These are phyloP conservation scores for Lactarius deliciosus DNA, from an alignment of 768 basidiomycete species.

Conservation along the genomic window DNA sequence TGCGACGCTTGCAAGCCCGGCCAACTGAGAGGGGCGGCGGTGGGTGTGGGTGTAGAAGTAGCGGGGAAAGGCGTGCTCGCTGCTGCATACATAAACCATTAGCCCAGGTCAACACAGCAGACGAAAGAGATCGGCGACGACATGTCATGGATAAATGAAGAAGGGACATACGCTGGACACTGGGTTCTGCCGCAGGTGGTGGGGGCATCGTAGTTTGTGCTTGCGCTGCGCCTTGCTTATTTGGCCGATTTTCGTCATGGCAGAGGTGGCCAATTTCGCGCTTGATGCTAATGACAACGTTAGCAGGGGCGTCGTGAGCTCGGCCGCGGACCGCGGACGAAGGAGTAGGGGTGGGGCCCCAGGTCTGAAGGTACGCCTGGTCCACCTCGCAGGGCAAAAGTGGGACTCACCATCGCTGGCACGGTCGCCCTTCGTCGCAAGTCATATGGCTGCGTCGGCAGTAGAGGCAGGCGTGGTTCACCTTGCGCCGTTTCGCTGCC, in stretches of 20 bases:
- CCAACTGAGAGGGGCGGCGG: slow-evolving; percentile 46
- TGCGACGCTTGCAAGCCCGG: slow-evolving; percentile 47
- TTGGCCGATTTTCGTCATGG: slow-evolving; percentile 74
- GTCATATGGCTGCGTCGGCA: slow-evolving; percentile 93
- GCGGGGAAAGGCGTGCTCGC: slow-evolving; percentile 3
- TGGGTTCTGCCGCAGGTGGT: not conserved
- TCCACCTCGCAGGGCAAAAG: not conserved
- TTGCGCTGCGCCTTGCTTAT: slow-evolving; percentile 39
- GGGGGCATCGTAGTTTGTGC: slow-evolving; percentile 36
- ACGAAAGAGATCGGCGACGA: not conserved
- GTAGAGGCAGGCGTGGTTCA: slow-evolving; percentile 92
- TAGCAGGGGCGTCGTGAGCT: slow-evolving; percentile 6
- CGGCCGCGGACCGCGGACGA: slow-evolving; percentile 7
- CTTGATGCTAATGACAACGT: slow-evolving; percentile 65
- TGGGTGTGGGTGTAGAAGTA: slow-evolving; percentile 32
- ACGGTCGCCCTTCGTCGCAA: slow-evolving; percentile 86
- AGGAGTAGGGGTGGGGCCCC: slow-evolving; percentile 19
- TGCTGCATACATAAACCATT: slow-evolving; percentile 29
- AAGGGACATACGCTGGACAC: slow-evolving; percentile 12
- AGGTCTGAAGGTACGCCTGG: not conserved
- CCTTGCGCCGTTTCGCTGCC: slow-evolving; percentile 69
- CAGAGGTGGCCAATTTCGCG: slow-evolving; percentile 95
- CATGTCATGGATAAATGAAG: not conserved
- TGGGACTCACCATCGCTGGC: slow-evolving; percentile 86
- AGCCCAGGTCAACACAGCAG: not conserved